Evolutionary conservation across 2,329 filamentous ascomycete genomes (phyloP), one percentile per base, ranked within the genome.

Genomic region (Stagonosporopsis rhizophila): DNA sequence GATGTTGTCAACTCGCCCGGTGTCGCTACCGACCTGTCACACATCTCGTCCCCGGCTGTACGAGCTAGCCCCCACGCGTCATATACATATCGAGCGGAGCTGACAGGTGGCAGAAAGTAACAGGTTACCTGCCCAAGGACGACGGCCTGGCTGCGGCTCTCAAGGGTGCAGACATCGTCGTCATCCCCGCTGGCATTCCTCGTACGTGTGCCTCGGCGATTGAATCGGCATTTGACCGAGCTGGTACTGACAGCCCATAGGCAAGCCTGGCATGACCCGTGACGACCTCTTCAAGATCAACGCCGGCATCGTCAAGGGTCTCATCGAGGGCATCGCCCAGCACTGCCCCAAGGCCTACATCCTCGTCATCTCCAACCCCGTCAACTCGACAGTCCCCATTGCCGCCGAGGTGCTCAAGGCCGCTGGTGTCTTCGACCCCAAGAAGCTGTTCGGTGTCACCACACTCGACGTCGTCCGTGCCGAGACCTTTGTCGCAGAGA

Each of bases 261-360:
- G 94, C 82, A 98, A 98, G 86, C 95, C 95, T 71, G 95, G 95
- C 74, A 99, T 99, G 95, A 97, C 91, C 79, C 92, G 95, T 82
- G 95, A 99, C 74, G 95, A 98, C 77, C 91, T 99, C 58, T 99
- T 99, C 90, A 97, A 97, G 83, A 96, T 97, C 85, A 99, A 99
- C 79, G 95, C 95, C 59, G 91, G 93, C 72, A 99, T 99, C 75
- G 95, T 99, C 75, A 92, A 95, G 82, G 92, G 91, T 69, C 85
- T 99, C 67, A 89, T 96, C 70, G 90, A 96, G 83, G 88, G 90
- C 49, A 87, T 92, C 71, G 92, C 94, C 69, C 88, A 97, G 77
- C 87, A 89, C 74, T 89, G 88, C 77, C 95, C 95, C 76, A 96
- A 97, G 78, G 95, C 95, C 52, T 96, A 89, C 82, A 87, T 96